Conservation (phyloP, 1,284 basidiomycete genomes). For the Apiotrichum sp. region DNA sequence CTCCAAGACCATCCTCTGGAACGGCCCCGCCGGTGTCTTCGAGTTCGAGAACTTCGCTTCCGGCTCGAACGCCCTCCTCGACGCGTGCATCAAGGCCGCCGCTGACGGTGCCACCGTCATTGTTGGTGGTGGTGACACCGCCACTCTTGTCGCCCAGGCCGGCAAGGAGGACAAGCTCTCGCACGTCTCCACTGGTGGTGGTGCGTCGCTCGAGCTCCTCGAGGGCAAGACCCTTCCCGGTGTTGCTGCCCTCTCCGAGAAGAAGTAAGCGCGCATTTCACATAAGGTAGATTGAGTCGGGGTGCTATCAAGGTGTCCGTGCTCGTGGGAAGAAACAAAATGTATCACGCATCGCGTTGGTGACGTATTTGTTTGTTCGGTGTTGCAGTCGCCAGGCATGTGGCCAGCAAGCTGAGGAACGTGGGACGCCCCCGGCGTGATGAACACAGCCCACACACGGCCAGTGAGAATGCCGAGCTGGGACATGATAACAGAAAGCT, state of each 20-base stretch:
- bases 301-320: too few species aligned
- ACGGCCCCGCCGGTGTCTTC: conserved; percentile 96
- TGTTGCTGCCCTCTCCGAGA: conserved; percentile 73
- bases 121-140: conserved; percentile 88
- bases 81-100: conserved; percentile 82
- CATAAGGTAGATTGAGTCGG: too few species aligned
- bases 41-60: conserved; percentile 88
- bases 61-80: conserved; percentile 78
- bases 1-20: conserved; percentile 97
- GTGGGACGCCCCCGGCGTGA: too few species aligned
- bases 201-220: conserved; percentile 88
- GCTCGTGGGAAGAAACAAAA: background rate
- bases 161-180: conserved; percentile 79
- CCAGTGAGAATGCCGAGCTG: too few species aligned
- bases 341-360: background rate
- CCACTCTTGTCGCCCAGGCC: conserved; percentile 80
- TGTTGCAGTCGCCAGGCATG: too few species aligned
- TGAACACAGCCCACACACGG: too few species aligned
- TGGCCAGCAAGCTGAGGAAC: too few species aligned
- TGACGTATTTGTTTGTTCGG: too few species aligned
- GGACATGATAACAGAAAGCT: too few species aligned
- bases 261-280: conserved; percentile 43
- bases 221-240: conserved; percentile 92
- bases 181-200: conserved; percentile 95
- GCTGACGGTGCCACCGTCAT: conserved; percentile 85